These are phyloP conservation scores for Carex scoparia DNA, from an alignment of 176 grass and related monocot species.

Conservation along the genomic window DNA sequence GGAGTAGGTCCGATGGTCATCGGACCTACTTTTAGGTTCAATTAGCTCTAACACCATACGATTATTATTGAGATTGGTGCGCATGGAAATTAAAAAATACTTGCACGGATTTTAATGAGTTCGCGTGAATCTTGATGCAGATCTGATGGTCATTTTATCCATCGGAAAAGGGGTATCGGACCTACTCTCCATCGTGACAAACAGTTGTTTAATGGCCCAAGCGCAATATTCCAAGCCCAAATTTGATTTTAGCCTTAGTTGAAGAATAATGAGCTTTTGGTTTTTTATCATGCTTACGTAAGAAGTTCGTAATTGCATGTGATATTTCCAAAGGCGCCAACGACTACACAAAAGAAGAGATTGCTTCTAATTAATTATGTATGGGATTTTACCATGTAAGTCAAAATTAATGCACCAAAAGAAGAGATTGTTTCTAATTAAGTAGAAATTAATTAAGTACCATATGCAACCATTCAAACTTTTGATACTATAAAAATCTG, in stretches of 20 bases:
- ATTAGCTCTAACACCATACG: too few species aligned
- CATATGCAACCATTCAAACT: neutral
- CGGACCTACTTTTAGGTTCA: too few species aligned
- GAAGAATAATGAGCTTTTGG: neutral
- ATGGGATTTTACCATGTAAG: neutral
- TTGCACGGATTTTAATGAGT: too few species aligned
- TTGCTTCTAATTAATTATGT: too few species aligned
- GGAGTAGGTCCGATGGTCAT: too few species aligned
- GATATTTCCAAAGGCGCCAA: neutral
- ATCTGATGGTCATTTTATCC: too few species aligned
- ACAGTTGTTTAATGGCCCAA: neutral
- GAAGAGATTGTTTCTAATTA: neutral
- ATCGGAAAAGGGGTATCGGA: too few species aligned
- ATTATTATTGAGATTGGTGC: too few species aligned
- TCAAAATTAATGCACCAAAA: neutral
- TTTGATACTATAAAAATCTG: too few species aligned
- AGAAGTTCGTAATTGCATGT: neutral
- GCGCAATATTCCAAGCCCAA: neutral
- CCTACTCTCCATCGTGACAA: neutral
- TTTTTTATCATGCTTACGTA: neutral
- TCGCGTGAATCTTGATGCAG: too few species aligned
- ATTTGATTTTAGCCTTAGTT: neutral
- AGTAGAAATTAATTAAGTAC: neutral
- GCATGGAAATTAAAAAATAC: too few species aligned
- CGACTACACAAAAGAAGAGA: too few species aligned